Percentiles rank a stretch among this genome's conserved stretches.
Conservation (phyloP, 495 filamentous ascomycete species). For the Rostrohypoxylon terebratum region DNA sequence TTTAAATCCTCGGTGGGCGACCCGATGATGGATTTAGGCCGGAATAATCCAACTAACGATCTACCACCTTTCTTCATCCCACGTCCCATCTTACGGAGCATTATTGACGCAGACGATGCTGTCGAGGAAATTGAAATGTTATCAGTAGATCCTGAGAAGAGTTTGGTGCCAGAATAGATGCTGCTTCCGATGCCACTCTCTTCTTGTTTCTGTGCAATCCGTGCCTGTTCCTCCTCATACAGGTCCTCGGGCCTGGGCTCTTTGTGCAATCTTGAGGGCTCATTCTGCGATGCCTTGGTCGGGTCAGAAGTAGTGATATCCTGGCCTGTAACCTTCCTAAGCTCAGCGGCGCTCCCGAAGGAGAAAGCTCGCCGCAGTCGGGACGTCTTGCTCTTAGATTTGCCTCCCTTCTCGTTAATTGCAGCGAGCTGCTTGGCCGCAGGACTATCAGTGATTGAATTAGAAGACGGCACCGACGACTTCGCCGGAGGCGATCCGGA, state of each 20-base stretch:
- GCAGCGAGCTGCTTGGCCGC: constrained; percentile 85
- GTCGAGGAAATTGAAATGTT: constrained; percentile 97
- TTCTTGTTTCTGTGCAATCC: constrained; percentile 91
- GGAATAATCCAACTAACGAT: constrained; percentile 93
- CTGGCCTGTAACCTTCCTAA: constrained; percentile 73
- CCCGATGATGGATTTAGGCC: constrained; percentile 91
- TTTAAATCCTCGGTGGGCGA: constrained; percentile 74
- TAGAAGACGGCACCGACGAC: constrained; percentile 46
- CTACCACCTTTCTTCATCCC: constrained; percentile 93
- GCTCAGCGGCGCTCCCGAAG: constrained; percentile 94
- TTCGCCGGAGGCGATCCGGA: constrained; percentile 53
- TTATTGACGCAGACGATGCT: constrained; percentile 96
- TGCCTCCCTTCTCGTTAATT: constrained; percentile 77
- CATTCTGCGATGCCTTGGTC: constrained; percentile 62
- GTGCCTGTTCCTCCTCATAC: constrained; percentile 79
- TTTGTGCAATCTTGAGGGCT: constrained; percentile 75
- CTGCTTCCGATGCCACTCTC: constrained; percentile 89
- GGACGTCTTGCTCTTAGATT: constrained; percentile 83
- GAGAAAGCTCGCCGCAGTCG: constrained; percentile 93
- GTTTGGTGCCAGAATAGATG: constrained; percentile 90
- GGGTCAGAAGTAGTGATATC: constrained; percentile 69
- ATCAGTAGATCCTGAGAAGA: constrained; percentile 93
- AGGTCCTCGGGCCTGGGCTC: constrained; percentile 78
- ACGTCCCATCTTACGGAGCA: constrained; percentile 99
- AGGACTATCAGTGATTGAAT: constrained; percentile 64